Evolutionary conservation across 495 filamentous ascomycete genomes (phyloP), one percentile per base, ranked within the genome.

Genomic region (Penicillium bovifimosum): DNA sequence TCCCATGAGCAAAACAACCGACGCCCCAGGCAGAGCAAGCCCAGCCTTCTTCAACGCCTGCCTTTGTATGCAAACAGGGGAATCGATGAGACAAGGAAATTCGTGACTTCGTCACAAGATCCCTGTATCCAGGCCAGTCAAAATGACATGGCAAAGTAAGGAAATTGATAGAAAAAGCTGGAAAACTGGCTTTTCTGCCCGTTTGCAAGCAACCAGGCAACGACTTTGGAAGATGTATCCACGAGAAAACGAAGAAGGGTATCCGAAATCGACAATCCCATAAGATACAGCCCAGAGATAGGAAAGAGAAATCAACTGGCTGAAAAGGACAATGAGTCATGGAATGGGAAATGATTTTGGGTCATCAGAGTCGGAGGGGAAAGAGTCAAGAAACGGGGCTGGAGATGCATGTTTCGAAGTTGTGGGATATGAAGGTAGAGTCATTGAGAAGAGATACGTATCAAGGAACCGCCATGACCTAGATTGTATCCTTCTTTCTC

Each of bases 91-190:
- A 55, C 40, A 50, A 70, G 56, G 56, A 68, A 69, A 72, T 64
- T 74, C 71, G 68, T 72, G 68, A 68, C 68, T 53, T 71, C 68
- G 62, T 72, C 69, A 69, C 55, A 61, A 56, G 51, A 56, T 45
- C 38, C 52, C 61, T 58, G 58, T 56, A 36, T 61, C 48, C 63
- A 65, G 53, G 54, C 47, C 66, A 61, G 49, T 56, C 60, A 55
- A 54, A 24, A 36, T 10, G 47, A 44, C 31, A 43, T 29, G 48
- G 40, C 34, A 52, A 58, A 56, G 33, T 29, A 56, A 38, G 43
- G 57, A 54, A 34, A 9, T 14, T 17, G 34, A 18, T 42, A 41
- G 35, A 27, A 34, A 56, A n/a, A 56, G 40, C 26, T 27, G n/a
- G 35, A 24, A 35, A n/a, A 29, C 10, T 17, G 34, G 24, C 50